Conservation (phyloP, 139 green algal species). For the Picochlorum sp. region DNA sequence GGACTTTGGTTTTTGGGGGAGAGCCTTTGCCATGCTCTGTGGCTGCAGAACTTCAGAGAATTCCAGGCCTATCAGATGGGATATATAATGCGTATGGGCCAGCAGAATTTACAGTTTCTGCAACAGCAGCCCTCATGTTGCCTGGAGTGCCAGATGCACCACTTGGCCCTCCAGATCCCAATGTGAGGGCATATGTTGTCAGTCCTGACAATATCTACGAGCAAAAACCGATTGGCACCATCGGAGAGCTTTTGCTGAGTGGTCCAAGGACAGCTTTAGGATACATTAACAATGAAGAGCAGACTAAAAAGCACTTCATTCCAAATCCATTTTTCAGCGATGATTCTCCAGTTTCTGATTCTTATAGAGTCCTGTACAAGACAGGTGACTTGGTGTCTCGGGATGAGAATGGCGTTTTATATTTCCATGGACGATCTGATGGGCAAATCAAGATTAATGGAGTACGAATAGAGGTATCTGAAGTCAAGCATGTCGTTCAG, state of each 20-base stretch:
- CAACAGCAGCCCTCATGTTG: constrained; percentile 6
- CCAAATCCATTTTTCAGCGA: constrained; percentile 32
- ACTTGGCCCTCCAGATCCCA: constrained; percentile 35
- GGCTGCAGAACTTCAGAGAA: neutral
- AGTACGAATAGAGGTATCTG: constrained; percentile 48
- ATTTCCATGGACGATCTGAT: constrained; percentile 37
- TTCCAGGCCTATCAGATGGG: neutral
- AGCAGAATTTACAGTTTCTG: constrained; percentile 32
- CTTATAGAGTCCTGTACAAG: constrained; percentile 8
- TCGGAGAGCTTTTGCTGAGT: constrained; percentile 43
- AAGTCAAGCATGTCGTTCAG: constrained; percentile 32
- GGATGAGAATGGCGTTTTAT: constrained; percentile 21
- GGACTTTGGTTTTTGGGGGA: constrained; percentile 3
- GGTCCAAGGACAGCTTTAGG: constrained; percentile 29
- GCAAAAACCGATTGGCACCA: constrained; percentile 22
- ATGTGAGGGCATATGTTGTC: constrained; percentile 36
- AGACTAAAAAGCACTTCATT: constrained; percentile 21
- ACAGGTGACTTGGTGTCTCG: constrained; percentile 37
- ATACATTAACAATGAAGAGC: constrained; percentile 32
- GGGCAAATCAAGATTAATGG: constrained; percentile 45
- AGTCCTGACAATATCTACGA: neutral
- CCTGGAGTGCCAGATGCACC: constrained; percentile 4
- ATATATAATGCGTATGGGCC: constrained; percentile 34
- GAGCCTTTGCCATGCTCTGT: constrained; percentile 7
- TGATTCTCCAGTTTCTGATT: neutral